Evolutionary conservation across 768 basidiomycete species (phyloP).

Genomic region (Podaxis mareebaensis): DNA sequence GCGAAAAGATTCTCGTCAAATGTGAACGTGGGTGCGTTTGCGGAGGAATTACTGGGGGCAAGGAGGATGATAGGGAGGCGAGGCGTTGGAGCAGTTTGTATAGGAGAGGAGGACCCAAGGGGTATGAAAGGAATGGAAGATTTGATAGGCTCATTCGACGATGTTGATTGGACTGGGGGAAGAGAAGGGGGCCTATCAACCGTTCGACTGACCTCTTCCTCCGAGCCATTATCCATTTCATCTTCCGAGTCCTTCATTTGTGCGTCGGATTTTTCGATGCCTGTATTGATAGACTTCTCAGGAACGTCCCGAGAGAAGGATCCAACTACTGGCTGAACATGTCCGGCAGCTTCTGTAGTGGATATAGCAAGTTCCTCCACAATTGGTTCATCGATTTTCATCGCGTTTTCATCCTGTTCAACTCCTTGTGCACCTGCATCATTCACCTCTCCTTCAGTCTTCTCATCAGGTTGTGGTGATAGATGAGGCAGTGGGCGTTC

Average conservation of each 20-base stretch:
- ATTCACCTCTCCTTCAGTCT: not conserved
- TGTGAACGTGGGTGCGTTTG: constrained; percentile 18
- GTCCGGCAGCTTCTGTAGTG: not conserved
- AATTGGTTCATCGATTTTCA: constrained; percentile 17
- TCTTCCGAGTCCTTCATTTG: constrained; percentile 2
- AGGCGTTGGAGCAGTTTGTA: constrained; percentile 4
- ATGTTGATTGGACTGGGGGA: not conserved
- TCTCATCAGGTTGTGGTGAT: not conserved
- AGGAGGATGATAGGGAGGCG: constrained; percentile 30
- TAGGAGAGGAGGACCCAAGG: constrained; percentile 13
- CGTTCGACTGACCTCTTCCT: constrained; percentile 11
- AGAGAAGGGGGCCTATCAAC: not conserved
- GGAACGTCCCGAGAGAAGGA: not conserved
- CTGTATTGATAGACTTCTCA: not conserved
- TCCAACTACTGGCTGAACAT: not conserved
- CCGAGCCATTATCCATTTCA: not conserved
- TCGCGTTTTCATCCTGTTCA: constrained; percentile 13
- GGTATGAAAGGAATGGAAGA: constrained; percentile 15
- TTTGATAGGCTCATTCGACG: constrained; percentile 10
- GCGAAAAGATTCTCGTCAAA: constrained; percentile 20
- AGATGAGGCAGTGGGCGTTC: not conserved
- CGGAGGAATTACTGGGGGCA: constrained; percentile 23
- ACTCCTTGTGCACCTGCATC: not conserved
- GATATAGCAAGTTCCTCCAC: not conserved
- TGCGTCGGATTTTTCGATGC: constrained; percentile 2